Evolutionary conservation across 2,329 filamentous ascomycete species (phyloP).

Genomic region (Furcasterigmium furcatum): DNA sequence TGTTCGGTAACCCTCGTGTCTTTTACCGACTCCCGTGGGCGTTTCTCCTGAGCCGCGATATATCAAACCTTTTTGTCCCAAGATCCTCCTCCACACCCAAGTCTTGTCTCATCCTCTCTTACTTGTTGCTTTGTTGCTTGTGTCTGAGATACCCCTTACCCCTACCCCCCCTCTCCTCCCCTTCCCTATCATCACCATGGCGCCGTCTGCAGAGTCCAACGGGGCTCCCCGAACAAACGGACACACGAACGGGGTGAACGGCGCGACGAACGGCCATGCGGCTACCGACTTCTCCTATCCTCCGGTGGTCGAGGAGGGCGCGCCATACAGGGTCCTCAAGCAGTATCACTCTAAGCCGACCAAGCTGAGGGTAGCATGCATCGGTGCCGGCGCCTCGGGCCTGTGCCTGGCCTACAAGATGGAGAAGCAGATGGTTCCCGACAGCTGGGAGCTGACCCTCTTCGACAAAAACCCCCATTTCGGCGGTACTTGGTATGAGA

Average conservation of each 20-base stretch:
- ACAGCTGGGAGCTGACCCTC: slow-evolving; percentile 23
- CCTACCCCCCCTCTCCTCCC: not conserved
- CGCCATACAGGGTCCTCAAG: slow-evolving; percentile 21
- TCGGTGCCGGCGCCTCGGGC: slow-evolving; percentile 23
- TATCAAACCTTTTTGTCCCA: not conserved
- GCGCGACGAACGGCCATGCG: slow-evolving; percentile 3
- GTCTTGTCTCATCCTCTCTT: no score
- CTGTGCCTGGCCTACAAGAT: slow-evolving; percentile 24
- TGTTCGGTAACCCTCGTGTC: no score
- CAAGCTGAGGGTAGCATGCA: slow-evolving; percentile 25
- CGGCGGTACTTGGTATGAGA: slow-evolving; percentile 21
- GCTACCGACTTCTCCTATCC: slow-evolving; percentile 20
- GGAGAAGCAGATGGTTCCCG: slow-evolving; percentile 21
- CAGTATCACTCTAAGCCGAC: slow-evolving; percentile 31
- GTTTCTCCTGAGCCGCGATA: not conserved
- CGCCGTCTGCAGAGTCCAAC: slow-evolving; percentile 6
- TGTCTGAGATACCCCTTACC: not conserved
- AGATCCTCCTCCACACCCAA: no score
- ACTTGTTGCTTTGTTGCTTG: not conserved
- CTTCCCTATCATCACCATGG: slow-evolving; percentile 2
- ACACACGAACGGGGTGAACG: slow-evolving; percentile 3
- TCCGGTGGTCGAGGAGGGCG: slow-evolving; percentile 12
- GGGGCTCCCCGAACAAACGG: slow-evolving; percentile 2
- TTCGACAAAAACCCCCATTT: slow-evolving; percentile 27
- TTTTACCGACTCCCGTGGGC: no score